Evolutionary conservation across 371 early-diverging fungal species (phyloP), one percentile per base, ranked within the genome.

Genomic region (Agmasoma carcini): DNA sequence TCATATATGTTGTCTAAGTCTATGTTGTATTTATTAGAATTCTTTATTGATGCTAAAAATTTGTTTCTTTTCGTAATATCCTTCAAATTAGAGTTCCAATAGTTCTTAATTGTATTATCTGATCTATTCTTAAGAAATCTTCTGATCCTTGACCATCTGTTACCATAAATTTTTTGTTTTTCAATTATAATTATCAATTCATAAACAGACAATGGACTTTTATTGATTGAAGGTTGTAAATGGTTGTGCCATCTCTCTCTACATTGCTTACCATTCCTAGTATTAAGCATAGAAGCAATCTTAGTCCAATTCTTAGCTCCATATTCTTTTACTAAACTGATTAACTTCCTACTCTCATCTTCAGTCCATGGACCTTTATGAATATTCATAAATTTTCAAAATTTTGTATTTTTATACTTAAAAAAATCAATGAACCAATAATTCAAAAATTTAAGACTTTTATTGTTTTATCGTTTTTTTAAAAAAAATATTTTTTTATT

Each of bases 201-300:
- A 31, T 68, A 62, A 15, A 44, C 26, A 33, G 63, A 65, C 51
- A 76, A 75, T 29, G 77, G 74, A 6, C 46, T 61, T 45, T 76
- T 76, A n/a, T 54, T 69, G 40, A 76, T 71, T 9, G 50, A 44
- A 23, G 77, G 77, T 48, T 71, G 61, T 22, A 76, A 47, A 55
- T 76, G 77, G 50, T 74, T 75, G 46, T 76, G 73, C 77, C 77
- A 76, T 37, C 77, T 59, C 47, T 76, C 77, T 47, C 77, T 56
- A 55, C 77, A 76, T 59, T 76, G 77, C 51, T 76, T 76, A 1
- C 77, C 77, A 30, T 58, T 34, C 9, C 75, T n/a, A 15, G 67
- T 67, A 11, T 66, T 66, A 30, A 73, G 36, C 45, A 54, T 65
- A 29, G 66, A 69, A 29, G 69, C 69, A 46, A 76, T 70, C 27